Evolutionary conservation across 257 asterid species (phyloP), one percentile per base, ranked within the genome.

Genomic region (Lantana camara): DNA sequence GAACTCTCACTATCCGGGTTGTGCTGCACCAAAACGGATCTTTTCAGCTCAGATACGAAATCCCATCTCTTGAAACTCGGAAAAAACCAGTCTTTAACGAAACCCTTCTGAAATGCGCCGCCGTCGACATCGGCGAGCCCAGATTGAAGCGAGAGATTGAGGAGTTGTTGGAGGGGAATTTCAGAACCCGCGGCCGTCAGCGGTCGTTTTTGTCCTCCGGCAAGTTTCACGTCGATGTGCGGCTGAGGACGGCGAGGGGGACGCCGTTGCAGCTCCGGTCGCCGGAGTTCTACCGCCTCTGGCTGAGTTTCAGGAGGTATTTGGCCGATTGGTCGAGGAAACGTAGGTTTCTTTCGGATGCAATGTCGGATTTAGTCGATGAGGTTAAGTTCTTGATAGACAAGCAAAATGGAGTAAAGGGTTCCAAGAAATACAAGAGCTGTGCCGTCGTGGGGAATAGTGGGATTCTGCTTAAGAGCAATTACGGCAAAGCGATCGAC

Each of bases 401-500:
- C 64, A 70, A 61, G 10, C 48, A 64, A 69, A 59, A 49, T 56
- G 85, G 80, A 11, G 46, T 29, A 6, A 65, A 56, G 22, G 73
- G 68, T 5, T 10, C 54, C 1, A 57, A 42, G 7, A 84, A 67
- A 46, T 94, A 82, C 35, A 66, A 63, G 52, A 84, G 86, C 57
- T 94, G 99, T 57, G 97, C 99, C 7, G 95, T 94, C 48, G 97
- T 94, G 38, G 99, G 99, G 4, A 94, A 94, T 46, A 94, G 99
- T 69, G 99, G 99, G 65, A 84, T 94, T 60, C 55, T 94, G 23
- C 63, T 94, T 76, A 82, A 83, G 40, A 73, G 57, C 12, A 79
- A 64, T 35, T 54, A 78, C 45, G 99, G 99, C 1, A 61, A 66
- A 58, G 9, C 75, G 41, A 88, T 94, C 34, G 99, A 94, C 55